Base-by-base conservation (phyloP, 495 filamentous ascomycete genomes). In the Cercophora samala region DNA sequence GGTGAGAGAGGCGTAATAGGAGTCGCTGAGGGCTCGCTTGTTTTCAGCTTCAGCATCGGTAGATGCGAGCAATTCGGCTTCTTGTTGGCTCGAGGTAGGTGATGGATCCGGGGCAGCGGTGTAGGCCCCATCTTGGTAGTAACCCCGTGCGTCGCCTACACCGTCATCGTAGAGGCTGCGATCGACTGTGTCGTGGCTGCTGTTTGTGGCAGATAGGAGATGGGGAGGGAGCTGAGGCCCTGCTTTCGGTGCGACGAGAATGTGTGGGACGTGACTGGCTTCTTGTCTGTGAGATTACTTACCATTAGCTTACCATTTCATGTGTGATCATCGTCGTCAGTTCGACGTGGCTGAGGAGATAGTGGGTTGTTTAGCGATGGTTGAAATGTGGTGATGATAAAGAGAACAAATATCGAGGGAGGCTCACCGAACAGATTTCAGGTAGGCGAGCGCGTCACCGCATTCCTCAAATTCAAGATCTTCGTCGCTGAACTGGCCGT, bases 381-480 rank as follows among this genome's bases (percentile, higher is more conserved):
- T 37, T 67, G 68, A 65, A 75, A 64, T 56, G 61, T 46, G 62
- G 24, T 66, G 63, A 60, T 37, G 59, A 63, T 54, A 62, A 58
- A 69, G 54, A 29, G 13, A 5, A 55, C 26, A 69, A 72, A 68
- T 13, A 18, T 19, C 18, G 46, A 9, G 60, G n/a, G 17, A 24
- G 32, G 66, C 89, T 84, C 83, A 96, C 92, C 91, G 85, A 62
- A 96, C 92, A 80, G 90, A 88, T 74, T 84, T 85, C 23, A 96
- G 78, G 77, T 96, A 96, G 63, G 86, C 85, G 26, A 95, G 60
- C 4, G 90, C 92, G 75, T 91, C 85, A 9, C 75, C 70, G 42
- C 83, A 79, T 24, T 87, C 85, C 60, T 87, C 87, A 46, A 82
- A 87, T 52, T 84, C 83, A 0, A 86, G 69, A n/a, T 84, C 82